Conservation (phyloP, 2,329 filamentous ascomycete genomes). For the Rutstroemia sp. region DNA sequence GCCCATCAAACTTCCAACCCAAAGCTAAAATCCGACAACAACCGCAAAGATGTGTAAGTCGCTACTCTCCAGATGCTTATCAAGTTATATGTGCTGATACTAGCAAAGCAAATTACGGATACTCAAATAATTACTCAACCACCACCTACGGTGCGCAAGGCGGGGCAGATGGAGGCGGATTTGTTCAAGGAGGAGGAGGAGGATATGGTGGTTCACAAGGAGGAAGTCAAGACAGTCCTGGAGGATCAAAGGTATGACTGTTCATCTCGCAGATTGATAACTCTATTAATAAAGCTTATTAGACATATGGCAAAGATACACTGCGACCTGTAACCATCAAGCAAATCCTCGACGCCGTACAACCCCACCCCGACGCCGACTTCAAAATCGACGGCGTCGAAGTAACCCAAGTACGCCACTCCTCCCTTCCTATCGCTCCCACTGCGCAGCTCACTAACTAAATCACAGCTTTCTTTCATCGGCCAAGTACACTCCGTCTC, state of each 20-base stretch:
- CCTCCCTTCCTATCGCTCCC: too few species aligned
- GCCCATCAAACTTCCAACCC: neutral
- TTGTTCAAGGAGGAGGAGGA: slow-evolving; percentile 33
- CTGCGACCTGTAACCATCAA: slow-evolving; percentile 93
- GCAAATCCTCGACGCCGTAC: slow-evolving; percentile 77
- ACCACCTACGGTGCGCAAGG: slow-evolving; percentile 42
- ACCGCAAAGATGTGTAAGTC: neutral
- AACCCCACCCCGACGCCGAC: slow-evolving; percentile 65
- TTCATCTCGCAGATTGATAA: neutral
- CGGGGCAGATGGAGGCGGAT: slow-evolving; percentile 55
- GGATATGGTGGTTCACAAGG: slow-evolving; percentile 46
- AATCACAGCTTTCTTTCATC: slow-evolving; percentile 66
- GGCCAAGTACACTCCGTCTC: slow-evolving; percentile 85
- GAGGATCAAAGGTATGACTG: slow-evolving; percentile 37
- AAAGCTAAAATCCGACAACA: neutral
- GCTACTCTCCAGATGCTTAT: neutral
- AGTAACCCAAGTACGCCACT: slow-evolving; percentile 47
- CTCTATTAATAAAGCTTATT: neutral
- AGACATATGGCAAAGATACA: slow-evolving; percentile 66
- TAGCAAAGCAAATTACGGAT: slow-evolving; percentile 27
- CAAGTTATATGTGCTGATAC: slow-evolving; percentile 6
- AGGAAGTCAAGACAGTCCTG: slow-evolving; percentile 45
- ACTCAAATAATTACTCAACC: slow-evolving; percentile 20
- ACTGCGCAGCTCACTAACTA: neutral
- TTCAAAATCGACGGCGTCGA: slow-evolving; percentile 77